Base-by-base conservation (phyloP, 2,329 filamentous ascomycete species). In the Elsinoe necatrix region DNA sequence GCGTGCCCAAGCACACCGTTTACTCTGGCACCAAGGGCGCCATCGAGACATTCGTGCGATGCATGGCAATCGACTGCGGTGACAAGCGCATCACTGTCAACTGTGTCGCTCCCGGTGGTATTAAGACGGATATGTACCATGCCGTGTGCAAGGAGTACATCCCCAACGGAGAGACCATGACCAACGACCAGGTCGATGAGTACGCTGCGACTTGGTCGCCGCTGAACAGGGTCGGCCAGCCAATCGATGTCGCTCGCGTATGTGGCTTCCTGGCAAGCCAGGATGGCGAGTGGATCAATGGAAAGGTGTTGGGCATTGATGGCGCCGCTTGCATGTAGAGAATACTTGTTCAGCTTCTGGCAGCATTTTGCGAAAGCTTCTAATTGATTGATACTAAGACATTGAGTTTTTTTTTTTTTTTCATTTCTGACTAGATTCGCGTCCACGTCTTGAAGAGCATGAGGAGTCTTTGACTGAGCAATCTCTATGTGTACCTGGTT, bases 241-340 rank as follows among this genome's bases (percentile, higher is more conserved):
- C 83, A 57, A 80, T 84, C 66, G 83, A 86, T 67, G 81, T 86
- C 67, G 83, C 83, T 60, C 79, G 82, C 60, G 81, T 84, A 16
- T 82, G 84, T 57, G 81, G 78, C 72, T 74, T 80, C 76, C 63
- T 84, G 69, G 67, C 81, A 63, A 69, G 79, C 68, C 71, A 84
- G 73, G 71, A 83, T 69, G 68, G 80, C 68, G 74, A 84, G 66
- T 77, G 67, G 77, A 72, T 78, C 59, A 78, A 78, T 66, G 76
- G 76, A 66, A 78, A 78, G 72, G 73, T 78, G 66, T 75, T 78
- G 61, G 75, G 75, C 60, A 75, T 76, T 57, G 69, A 71, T 58
- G 69, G 69, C 56, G 69, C 68, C 55, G 69, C 69, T 43, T 71
- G 69, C 66, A 71, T 70, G 69, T 71, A 68, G 66, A 52, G 14